Percentiles rank a stretch among this genome's conserved stretches.
phyloP scores from a whole-genome alignment of 371 early-diverging fungal species.

The Mortierella sp. region DNA sequence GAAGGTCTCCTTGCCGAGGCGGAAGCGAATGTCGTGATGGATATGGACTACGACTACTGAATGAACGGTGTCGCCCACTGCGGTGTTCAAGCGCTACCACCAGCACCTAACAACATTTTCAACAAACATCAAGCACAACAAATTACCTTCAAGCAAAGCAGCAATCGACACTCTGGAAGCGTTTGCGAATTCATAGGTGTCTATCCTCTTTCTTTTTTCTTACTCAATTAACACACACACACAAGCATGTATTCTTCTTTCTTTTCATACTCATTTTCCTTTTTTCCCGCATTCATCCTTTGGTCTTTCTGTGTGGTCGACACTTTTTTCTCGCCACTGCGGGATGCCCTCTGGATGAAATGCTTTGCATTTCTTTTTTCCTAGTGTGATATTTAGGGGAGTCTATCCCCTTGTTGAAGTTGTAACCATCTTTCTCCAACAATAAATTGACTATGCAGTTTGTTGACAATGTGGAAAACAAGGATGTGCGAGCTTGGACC shows the following conservation, averaged over 20 bases:
- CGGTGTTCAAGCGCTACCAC: not conserved
- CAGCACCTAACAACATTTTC: no score
- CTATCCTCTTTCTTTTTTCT: no score
- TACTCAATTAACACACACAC: no score
- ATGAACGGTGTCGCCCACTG: not conserved
- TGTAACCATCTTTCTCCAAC: not conserved
- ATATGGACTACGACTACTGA: conserved; percentile 10
- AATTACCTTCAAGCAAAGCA: no score
- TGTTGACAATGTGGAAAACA: not conserved
- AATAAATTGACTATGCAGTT: not conserved
- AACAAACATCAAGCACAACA: no score
- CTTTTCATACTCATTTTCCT: no score
- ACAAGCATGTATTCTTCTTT: no score
- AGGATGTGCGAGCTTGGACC: not conserved
- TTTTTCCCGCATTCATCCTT: no score
- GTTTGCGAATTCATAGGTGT: no score
- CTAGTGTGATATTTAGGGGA: not conserved
- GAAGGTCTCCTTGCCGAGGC: conserved; percentile 25
- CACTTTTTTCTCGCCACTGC: no score
- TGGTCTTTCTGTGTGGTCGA: no score
- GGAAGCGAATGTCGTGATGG: conserved; percentile 34
- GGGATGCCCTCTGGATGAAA: not conserved
- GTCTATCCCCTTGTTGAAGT: not conserved
- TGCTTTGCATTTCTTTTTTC: not conserved
- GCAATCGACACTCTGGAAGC: no score